Conservation (phyloP, 2,329 filamentous ascomycete genomes). For the Dendryphion nanum region DNA sequence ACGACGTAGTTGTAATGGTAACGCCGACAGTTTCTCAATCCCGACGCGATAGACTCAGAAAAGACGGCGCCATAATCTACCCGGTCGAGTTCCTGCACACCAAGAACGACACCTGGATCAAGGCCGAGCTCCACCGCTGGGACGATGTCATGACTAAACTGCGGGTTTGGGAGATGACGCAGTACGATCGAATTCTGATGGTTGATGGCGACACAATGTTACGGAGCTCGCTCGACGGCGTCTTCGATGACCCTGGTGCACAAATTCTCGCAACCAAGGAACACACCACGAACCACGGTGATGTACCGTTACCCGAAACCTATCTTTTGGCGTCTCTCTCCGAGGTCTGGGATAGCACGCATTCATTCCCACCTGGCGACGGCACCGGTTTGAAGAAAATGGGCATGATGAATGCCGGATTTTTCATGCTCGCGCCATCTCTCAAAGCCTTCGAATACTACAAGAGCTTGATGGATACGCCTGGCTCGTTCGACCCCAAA, state of each 20-base stretch:
- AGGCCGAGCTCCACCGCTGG: slow-evolving; percentile 23
- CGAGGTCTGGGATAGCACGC: slow-evolving; percentile 28
- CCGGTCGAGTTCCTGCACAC: slow-evolving; percentile 13
- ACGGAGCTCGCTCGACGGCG: slow-evolving; percentile 22
- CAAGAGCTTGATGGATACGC: slow-evolving; percentile 23
- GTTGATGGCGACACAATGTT: slow-evolving; percentile 37
- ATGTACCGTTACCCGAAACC: slow-evolving; percentile 22
- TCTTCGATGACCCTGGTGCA: slow-evolving; percentile 33
- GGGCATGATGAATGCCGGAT: slow-evolving; percentile 38
- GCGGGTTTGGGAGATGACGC: slow-evolving; percentile 37
- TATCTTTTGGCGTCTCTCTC: slow-evolving; percentile 36
- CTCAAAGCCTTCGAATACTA: slow-evolving; percentile 33
- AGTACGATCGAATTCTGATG: slow-evolving; percentile 22
- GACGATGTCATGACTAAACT: slow-evolving; percentile 40
- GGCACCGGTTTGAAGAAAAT: slow-evolving; percentile 7
- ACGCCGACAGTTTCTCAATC: slow-evolving; percentile 21
- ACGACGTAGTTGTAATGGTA: slow-evolving; percentile 27
- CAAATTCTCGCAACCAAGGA: slow-evolving; percentile 5
- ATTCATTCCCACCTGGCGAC: slow-evolving; percentile 35
- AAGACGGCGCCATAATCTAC: slow-evolving; percentile 28
- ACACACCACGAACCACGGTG: too few relatives aligned
- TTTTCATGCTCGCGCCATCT: slow-evolving; percentile 36
- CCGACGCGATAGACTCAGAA: slow-evolving; percentile 16
- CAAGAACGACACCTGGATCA: slow-evolving; percentile 14
- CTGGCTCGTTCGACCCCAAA: slow-evolving; percentile 29